Evolutionary conservation across 176 grass and related monocot species (phyloP), one percentile per base, ranked within the genome.

Genomic region (Elaeis guineensis): DNA sequence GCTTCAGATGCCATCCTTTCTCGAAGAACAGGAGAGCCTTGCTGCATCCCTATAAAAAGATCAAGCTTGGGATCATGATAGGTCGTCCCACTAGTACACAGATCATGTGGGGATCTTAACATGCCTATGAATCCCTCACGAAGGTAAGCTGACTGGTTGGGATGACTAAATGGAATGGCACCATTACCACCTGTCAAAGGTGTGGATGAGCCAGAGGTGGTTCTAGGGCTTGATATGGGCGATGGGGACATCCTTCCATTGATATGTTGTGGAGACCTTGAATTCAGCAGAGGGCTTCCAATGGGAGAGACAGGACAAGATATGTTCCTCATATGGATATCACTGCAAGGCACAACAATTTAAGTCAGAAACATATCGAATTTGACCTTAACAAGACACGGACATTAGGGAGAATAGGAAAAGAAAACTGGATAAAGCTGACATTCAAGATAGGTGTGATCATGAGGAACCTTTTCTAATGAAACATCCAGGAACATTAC

Each of bases 291-390:
- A 50, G 93, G 93, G 54, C 93, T 98, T 85, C 81, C 80, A 71
- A 85, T 89, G 29, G 87, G 87, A 77, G 93, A 98, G 55, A 98
- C 87, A 16, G 93, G 93, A 64, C 93, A 98, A 57, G 93, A 98
- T 89, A 91, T 89, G 59, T 89, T 89, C 57, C 81, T 49, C 29
- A 85, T 68, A 71, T 60, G 81, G 35, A 92, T 62, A 78, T 91
- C 84, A 73, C 93, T 98, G 84, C 58, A 81, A 22, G n/a, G 21
- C 25, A 74, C 28, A 61, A 18, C 17, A 66, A 58, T 44, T 44
- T 44, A 65, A 56, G 77, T 69, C 76, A 58, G 74, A 21, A 51
- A 15, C 12, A 29, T 11, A 25, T 44, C 3, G 9, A 44, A 8
- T 44, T 44, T 12, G 35, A 12, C 35, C 6, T 44, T 44, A 44